Evolutionary conservation across 768 basidiomycete genomes (phyloP), one percentile per base, ranked within the genome.

Genomic region (Russula dissimulans): DNA sequence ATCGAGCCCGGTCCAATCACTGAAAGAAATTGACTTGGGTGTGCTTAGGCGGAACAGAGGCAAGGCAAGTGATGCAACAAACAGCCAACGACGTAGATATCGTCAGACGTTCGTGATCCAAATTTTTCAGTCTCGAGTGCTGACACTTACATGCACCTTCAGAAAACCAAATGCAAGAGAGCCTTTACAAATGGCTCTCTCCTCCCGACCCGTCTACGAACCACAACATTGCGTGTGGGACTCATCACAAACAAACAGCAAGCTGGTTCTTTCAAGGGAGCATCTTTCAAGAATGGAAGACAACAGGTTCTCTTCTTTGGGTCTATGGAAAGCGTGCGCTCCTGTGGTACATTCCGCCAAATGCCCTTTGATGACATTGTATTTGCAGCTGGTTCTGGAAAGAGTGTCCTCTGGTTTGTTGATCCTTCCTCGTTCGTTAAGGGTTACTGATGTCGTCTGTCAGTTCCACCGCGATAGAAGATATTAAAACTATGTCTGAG

Each of bases 361-460:
- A 10, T 12, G 22, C 22, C 8, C 18, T 54, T 4, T 29, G 5
- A 29, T 6, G 8, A 26, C 22, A 26, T 26, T 26, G 22, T 26
- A 26, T 26, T 26, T 26, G 36, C 18, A 43, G 52, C 52, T 9
- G 52, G 52, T 6, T 42, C 52, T 3, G 52, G 52, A 1, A 54
- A 54, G 41, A 43, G 52, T 41, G n/a, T 54, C 3, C 52, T 54
- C n/a, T 54, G 52, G 52, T 54, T 32, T n/a, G 52, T 54, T 8
- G 0, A 11, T 15, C 9, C 5, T 10, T 43, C 17, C 10, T 5
- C 5, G 18, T 5, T 17, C 17, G 3, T 32, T n/a, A 3, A 3
- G 26, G 15, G 15, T 26, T 26, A n/a, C 39, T 42, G 5, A 31
- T n/a, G 5, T 53, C 2, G 26, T n/a, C 26, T n/a, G n/a, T 26